phyloP scores from a whole-genome alignment of 2,329 filamentous ascomycete genomes.

The Fusarium coicis region DNA sequence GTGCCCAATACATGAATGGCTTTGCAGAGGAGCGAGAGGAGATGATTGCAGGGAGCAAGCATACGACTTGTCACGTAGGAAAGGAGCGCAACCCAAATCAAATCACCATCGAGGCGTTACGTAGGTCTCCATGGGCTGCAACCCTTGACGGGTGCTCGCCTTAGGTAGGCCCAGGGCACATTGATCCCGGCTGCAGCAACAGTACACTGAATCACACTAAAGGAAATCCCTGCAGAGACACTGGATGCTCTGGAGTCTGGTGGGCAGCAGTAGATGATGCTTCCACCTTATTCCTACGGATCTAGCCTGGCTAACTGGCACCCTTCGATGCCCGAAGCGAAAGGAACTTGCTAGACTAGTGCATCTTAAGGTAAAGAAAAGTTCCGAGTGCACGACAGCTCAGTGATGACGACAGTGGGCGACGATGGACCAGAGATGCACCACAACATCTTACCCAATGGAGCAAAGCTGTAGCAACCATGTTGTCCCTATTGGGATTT shows the following conservation, averaged over 20 bases:
- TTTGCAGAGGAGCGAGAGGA: background rate
- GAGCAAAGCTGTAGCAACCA: conserved; percentile 17
- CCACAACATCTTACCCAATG: conserved; percentile 22
- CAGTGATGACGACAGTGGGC: conserved; percentile 30
- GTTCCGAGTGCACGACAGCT: conserved; percentile 11
- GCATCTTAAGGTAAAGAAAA: conserved; percentile 1
- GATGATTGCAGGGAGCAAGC: background rate
- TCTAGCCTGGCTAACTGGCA: conserved; percentile 5
- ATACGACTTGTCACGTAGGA: conserved; percentile 8
- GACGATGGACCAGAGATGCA: conserved; percentile 12
- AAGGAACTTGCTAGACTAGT: background rate
- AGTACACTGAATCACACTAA: conserved; percentile 19
- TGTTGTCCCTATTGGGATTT: conserved; percentile 8
- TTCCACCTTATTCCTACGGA: conserved; percentile 12
- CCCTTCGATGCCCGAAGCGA: conserved; percentile 15
- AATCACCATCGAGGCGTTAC: conserved; percentile 19
- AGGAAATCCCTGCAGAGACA: background rate
- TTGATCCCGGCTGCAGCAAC: conserved; percentile 2
- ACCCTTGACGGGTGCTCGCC: background rate
- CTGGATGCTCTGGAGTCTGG: background rate
- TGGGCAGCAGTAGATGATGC: conserved; percentile 14
- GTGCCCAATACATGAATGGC: background rate
- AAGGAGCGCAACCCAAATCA: background rate
- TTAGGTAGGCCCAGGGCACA: background rate
- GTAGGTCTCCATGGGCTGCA: conserved; percentile 14